Base-by-base conservation (phyloP, 345 rosid species). In the Boechera stricta region DNA sequence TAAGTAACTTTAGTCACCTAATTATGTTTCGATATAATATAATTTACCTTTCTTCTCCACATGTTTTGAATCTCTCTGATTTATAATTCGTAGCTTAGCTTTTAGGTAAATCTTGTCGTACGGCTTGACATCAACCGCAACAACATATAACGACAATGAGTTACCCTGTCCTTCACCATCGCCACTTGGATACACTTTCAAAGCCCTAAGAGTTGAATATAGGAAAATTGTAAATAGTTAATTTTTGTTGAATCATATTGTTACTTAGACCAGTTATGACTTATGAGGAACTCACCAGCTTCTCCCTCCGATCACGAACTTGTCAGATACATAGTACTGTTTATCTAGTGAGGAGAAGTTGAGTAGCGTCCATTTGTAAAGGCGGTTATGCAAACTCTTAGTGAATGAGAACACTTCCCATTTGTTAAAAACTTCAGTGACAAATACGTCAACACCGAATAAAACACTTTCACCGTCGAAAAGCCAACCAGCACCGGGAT, bases 141-240 rank as follows among this genome's bases (percentile, higher is more conserved):
- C 59, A 13, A 72, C 36, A 24, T 72, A 72, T 59, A 72, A 12
- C 1, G 76, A 60, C 48, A 48, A 15, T 1, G 76, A 72, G 48
- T 72, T 72, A 9, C 76, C 76, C 1, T 59, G 47, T 47, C 59
- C 76, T 13, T 59, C 58, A 5, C 76, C 76, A 33, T 72, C 68
- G 0, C 75, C 75, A 26, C 18, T 36, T 60, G 75, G 75, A 72
- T 72, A 72, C 58, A 72, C 9, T 48, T 72, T 72, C 49, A 72
- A 60, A 13, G 35, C 24, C 67, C 68, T 72, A 32, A 56, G 52
- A 24, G 18, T 56, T 55, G 7, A 1, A 68, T 26, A 24, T 9
- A 42, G 0, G 4, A n/a, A 44, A n/a, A 5, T 12, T 0, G 26
- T 53, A 26, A 41, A 70, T 51, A 10, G 35, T 33, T 32, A 29